Percentiles rank a stretch among this genome's conserved stretches.
These are phyloP conservation scores for Coccomyxa sp. DNA, from an alignment of 139 green algal species.

Conservation along the genomic window DNA sequence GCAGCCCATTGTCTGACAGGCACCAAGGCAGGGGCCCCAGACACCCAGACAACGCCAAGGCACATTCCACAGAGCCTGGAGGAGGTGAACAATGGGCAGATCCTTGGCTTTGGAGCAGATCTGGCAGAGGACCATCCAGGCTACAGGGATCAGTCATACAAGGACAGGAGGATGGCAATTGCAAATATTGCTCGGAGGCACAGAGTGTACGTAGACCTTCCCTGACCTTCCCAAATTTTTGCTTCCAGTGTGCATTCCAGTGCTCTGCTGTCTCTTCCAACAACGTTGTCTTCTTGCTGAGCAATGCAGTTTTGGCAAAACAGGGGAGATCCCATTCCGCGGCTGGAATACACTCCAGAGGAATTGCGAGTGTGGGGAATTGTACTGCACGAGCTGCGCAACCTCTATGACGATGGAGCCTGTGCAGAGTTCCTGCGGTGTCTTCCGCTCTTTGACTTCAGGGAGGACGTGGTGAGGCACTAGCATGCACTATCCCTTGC, in stretches of 20 bases:
- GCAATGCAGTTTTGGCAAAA: neutral
- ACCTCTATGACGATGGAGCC: slow-evolving; percentile 67
- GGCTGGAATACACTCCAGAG: slow-evolving; percentile 64
- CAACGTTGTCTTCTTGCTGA: neutral
- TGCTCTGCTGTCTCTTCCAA: too few relatives aligned
- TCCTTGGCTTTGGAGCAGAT: slow-evolving; percentile 64
- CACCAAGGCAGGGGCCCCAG: too few relatives aligned
- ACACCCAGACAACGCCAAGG: neutral
- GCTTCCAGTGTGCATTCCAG: too few relatives aligned
- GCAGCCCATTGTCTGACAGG: too few relatives aligned
- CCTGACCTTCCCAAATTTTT: neutral
- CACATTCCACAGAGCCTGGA: slow-evolving; percentile 41
- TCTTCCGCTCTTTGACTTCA: slow-evolving; percentile 67
- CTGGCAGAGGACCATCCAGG: slow-evolving; percentile 44
- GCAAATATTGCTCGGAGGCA: neutral
- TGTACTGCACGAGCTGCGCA: slow-evolving; percentile 57
- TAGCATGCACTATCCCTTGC: too few relatives aligned
- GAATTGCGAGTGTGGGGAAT: slow-evolving; percentile 68
- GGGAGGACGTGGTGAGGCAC: slow-evolving; percentile 7
- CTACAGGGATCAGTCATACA: neutral
- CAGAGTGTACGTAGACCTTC: neutral
- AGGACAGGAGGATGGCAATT: neutral
- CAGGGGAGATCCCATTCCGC: slow-evolving; percentile 68
- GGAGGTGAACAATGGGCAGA: slow-evolving; percentile 74
- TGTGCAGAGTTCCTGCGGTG: slow-evolving; percentile 58